These are phyloP conservation scores for Fusarium clavum DNA, from an alignment of 2,329 filamentous ascomycete genomes.

Conservation along the genomic window DNA sequence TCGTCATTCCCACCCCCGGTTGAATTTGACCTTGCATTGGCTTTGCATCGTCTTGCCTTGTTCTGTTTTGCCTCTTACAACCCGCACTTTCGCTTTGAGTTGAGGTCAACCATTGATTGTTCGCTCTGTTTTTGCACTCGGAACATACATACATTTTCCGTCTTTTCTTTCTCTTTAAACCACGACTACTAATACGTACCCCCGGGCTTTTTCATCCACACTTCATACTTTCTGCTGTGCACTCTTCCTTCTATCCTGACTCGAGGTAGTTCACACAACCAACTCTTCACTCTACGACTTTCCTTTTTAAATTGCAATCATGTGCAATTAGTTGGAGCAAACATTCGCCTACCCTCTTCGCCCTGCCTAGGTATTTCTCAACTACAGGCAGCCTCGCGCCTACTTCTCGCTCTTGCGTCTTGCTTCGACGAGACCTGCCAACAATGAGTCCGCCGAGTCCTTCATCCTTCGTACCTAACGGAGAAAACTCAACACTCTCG, in stretches of 20 bases:
- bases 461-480: conserved; percentile 48
- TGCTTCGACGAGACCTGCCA: conserved; percentile 8
- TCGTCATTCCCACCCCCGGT: conserved; percentile 30
- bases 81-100: conserved; percentile 18
- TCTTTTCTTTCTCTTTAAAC: not conserved
- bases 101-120: not conserved
- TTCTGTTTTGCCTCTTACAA: conserved; percentile 33
- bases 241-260: conserved; percentile 11
- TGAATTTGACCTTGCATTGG: conserved; percentile 19
- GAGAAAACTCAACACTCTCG: conserved; percentile 56
- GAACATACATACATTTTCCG: conserved; percentile 6
- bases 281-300: conserved; percentile 15
- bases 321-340: conserved; percentile 36
- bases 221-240: not conserved
- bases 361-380: conserved; percentile 9
- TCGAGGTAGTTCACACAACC: not conserved
- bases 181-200: not conserved
- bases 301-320: conserved; percentile 30
- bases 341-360: conserved; percentile 10
- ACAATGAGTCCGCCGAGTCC: conserved; percentile 48
- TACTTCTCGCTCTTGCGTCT: conserved; percentile 22
- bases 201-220: not conserved
- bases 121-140: conserved; percentile 8
- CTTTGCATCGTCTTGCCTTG: conserved; percentile 25
- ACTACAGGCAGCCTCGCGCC: conserved; percentile 11